Conservation (phyloP, 208 protist genomes). For the Trypanosoma cruzi region DNA sequence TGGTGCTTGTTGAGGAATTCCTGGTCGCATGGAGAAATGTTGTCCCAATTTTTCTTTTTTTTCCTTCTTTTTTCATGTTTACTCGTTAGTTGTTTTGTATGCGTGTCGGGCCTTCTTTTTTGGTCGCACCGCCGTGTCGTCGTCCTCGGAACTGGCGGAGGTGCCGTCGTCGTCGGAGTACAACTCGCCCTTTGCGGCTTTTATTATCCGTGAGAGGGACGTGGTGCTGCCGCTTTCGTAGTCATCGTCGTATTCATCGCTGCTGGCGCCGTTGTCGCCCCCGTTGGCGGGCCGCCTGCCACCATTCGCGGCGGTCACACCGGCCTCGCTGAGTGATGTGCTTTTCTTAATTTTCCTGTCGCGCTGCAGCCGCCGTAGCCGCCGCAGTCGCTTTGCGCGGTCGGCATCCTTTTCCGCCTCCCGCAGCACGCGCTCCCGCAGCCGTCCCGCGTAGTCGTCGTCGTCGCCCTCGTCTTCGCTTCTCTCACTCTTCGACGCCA, state of each 20-base stretch:
- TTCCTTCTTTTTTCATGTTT: background rate
- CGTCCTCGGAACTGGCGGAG: slow-evolving; percentile 34
- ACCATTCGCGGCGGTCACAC: slow-evolving; percentile 23
- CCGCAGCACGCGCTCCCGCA: slow-evolving; percentile 57
- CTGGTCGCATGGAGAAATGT: background rate
- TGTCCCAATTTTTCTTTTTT: background rate
- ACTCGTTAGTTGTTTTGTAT: background rate
- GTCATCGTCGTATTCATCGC: slow-evolving; percentile 31
- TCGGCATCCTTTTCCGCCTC: slow-evolving; percentile 55
- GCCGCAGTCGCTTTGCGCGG: slow-evolving; percentile 76
- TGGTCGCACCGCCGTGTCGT: slow-evolving; percentile 20
- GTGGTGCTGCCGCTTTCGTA: slow-evolving; percentile 29
- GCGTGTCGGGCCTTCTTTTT: slow-evolving; percentile 15
- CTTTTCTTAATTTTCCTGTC: slow-evolving; percentile 68
- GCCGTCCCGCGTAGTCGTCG: slow-evolving; percentile 43
- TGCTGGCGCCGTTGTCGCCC: too few species aligned
- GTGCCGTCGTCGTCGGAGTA: slow-evolving; percentile 40
- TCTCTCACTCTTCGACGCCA: background rate
- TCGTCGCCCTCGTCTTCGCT: slow-evolving; percentile 1
- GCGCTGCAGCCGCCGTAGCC: slow-evolving; percentile 73
- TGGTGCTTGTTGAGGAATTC: background rate
- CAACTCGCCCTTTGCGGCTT: slow-evolving; percentile 31
- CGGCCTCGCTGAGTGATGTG: slow-evolving; percentile 56
- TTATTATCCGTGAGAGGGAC: slow-evolving; percentile 35
- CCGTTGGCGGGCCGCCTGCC: background rate